Evolutionary conservation across 345 rosid species (phyloP).

Genomic region (Syzygium aromaticum): DNA sequence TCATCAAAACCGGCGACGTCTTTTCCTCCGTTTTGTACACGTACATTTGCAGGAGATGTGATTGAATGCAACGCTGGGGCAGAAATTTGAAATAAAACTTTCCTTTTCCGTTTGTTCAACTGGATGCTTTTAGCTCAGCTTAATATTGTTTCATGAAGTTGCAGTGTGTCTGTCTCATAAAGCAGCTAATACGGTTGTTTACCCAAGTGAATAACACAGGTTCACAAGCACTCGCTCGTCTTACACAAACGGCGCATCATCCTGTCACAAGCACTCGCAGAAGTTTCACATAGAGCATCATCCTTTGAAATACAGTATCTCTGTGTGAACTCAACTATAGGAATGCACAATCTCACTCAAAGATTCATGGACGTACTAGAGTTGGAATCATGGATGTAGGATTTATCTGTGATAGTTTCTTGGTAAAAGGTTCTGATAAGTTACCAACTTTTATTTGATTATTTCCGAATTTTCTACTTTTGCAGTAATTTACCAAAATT

Average conservation of each 20-base stretch:
- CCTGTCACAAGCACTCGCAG: background rate
- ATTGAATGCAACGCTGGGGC: background rate
- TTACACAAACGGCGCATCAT: too few relatives aligned
- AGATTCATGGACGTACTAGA: background rate
- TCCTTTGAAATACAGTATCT: too few relatives aligned
- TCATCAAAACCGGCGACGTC: background rate
- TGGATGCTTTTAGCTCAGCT: background rate
- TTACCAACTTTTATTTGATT: background rate
- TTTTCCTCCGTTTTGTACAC: background rate
- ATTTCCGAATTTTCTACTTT: background rate
- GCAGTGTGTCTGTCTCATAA: background rate
- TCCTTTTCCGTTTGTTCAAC: background rate
- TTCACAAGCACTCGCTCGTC: background rate
- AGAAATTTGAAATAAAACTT: background rate
- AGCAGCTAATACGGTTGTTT: too few relatives aligned
- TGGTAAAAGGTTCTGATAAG: background rate
- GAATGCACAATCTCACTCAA: background rate
- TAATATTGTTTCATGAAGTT: background rate
- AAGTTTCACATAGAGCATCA: too few relatives aligned
- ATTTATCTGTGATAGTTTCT: background rate
- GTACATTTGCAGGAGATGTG: background rate
- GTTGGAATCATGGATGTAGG: background rate
- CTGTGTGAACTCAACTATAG: background rate
- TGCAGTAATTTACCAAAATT: background rate
- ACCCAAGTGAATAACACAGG: background rate